Evolutionary conservation across 371 early-diverging fungal species (phyloP), one percentile per base, ranked within the genome.

Genomic region (Nematocida minor): DNA sequence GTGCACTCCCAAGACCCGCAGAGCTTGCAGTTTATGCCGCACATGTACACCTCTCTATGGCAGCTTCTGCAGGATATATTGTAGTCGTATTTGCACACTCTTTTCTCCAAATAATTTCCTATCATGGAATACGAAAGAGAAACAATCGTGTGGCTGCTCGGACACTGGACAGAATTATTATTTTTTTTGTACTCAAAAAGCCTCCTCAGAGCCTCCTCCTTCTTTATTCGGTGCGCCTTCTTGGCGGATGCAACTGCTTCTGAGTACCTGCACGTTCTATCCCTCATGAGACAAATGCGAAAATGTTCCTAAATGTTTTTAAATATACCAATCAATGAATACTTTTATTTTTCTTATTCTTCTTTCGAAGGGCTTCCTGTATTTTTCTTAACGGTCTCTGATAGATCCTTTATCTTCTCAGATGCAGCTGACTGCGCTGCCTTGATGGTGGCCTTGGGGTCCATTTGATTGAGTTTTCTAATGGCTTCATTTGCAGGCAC

Each of bases 361-460:
- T 79, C 69, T 41, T 79, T 79, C 4, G 67, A 18, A 46, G 69
- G 54, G 14, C 29, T 41, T 27, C 27, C n/a, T n/a, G n/a, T n/a
- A n/a, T n/a, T 29, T 20, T 66, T 53, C 41, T 71, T 66, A 22
- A 48, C 32, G 2, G 29, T 53, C 51, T 74, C 64, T 11, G 36
- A 18, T 1, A 34, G 6, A 20, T 57, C 55, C 46, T 69, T 60
- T 48, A 67, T 38, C 38, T 68, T 79, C 46, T 79, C 69, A 27
- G 38, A n/a, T 7, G 69, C 79, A 18, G 67, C 68, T 0, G 16
- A 32, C 51, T 82, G 77, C 2, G 81, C 82, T 20, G 80, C 68
- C 48, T 81, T 80, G 0, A 57, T 47, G 1, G 67, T 78, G 20
- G 66, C 44, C 41, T 68, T 69, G 31, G 79, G 32, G 4, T 81